These are phyloP conservation scores for Ceratopteris richardii DNA, from an alignment of 75 land plant genomes.

Conservation along the genomic window DNA sequence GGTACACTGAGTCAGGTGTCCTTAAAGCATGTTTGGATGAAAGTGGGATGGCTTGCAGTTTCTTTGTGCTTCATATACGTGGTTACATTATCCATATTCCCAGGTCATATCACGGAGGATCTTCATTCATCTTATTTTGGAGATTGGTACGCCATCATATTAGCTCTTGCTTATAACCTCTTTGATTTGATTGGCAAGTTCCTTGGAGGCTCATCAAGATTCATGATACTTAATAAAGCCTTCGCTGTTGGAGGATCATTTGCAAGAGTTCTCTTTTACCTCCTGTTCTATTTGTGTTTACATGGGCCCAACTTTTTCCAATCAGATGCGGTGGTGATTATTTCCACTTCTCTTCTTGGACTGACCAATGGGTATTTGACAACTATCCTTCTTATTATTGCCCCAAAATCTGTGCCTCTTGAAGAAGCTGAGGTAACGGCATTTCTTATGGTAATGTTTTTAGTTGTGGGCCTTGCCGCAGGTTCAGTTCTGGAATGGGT, in stretches of 20 bases:
- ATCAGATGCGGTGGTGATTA: conserved; percentile 70
- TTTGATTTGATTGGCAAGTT: conserved; percentile 81
- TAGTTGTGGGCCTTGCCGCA: conserved; percentile 61
- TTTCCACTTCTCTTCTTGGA: conserved; percentile 72
- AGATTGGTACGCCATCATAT: conserved; percentile 88
- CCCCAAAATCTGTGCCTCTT: conserved; percentile 70
- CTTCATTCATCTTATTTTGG: conserved; percentile 73
- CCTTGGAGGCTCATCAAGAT: conserved; percentile 41
- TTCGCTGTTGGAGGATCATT: conserved; percentile 51
- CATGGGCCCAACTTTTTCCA: conserved; percentile 84
- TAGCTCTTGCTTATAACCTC: conserved; percentile 66
- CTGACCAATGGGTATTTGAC: conserved; percentile 89
- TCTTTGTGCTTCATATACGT: conserved; percentile 58
- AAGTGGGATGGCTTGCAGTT: conserved; percentile 54
- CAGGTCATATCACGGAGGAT: conserved; percentile 91
- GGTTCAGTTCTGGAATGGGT: conserved; percentile 84
- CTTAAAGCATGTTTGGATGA: conserved; percentile 32
- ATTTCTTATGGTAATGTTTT: conserved; percentile 60
- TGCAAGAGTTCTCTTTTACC: conserved; percentile 71
- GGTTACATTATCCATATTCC: conserved; percentile 90
- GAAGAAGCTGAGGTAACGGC: conserved; percentile 82
- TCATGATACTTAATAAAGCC: conserved; percentile 47
- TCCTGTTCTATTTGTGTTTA: conserved; percentile 58
- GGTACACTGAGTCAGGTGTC: not conserved
- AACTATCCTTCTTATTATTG: conserved; percentile 68